Conservation (phyloP, 2,329 filamentous ascomycete species). For the Fusarium tanahbumbuense region DNA sequence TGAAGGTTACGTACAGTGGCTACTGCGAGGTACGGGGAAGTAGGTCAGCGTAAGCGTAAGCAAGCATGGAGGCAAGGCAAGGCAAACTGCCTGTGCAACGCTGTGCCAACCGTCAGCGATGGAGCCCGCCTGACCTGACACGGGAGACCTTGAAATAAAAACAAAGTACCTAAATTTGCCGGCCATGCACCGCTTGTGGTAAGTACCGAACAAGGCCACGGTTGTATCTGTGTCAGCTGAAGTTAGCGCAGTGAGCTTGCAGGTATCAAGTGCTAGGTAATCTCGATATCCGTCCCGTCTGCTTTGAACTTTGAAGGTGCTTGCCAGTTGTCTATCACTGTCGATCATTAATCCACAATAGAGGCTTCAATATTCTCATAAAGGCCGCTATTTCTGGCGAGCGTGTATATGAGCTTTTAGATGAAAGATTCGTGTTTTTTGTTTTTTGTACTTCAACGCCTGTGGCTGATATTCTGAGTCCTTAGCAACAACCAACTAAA, state of each 20-base stretch:
- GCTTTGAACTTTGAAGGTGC: neutral
- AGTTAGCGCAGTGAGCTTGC: neutral
- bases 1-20: conserved; percentile 23
- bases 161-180: neutral
- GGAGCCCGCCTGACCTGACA: conserved; percentile 17
- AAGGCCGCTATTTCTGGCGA: neutral
- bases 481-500: neutral
- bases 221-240: neutral
- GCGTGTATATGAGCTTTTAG: neutral
- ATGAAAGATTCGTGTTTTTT: neutral
- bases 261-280: neutral
- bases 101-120: conserved; percentile 33
- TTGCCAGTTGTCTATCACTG: neutral
- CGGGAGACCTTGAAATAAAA: neutral
- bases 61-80: conserved; percentile 9
- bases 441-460: neutral
- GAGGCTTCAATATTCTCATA: neutral
- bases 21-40: conserved; percentile 17
- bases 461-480: neutral
- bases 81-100: conserved; percentile 5
- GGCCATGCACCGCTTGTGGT: rapidly evolving
- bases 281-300: neutral
- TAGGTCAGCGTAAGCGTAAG: conserved; percentile 13
- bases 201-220: neutral
- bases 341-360: neutral